phyloP scores from a whole-genome alignment of 176 grass and related monocot species.

The Otatea glauca region DNA sequence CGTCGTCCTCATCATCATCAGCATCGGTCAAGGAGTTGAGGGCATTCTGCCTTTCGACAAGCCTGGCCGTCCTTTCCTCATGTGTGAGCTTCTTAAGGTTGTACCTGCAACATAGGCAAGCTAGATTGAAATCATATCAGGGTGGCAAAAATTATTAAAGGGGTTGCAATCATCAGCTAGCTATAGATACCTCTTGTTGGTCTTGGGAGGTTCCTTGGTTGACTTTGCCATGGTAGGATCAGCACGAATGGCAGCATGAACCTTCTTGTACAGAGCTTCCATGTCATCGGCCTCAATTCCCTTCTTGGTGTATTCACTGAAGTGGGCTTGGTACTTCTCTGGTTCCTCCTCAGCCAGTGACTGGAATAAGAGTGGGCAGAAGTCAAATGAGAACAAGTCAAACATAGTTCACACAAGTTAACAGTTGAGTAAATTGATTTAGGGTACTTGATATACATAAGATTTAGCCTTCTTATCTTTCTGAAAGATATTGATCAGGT shows the following conservation, averaged over 20 bases:
- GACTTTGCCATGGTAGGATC: slow-evolving; percentile 52
- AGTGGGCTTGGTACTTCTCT: slow-evolving; percentile 73
- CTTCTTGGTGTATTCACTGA: slow-evolving; percentile 71
- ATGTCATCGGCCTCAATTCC: slow-evolving; percentile 66
- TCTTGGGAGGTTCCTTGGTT: slow-evolving; percentile 54
- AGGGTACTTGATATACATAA: not conserved
- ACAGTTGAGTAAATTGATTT: not conserved
- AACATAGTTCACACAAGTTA: not conserved
- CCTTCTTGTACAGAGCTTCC: slow-evolving; percentile 79
- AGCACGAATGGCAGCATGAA: slow-evolving; percentile 77
- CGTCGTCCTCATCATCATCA: slow-evolving; percentile 63
- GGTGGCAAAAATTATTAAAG: not conserved
- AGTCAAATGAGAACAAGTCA: not conserved
- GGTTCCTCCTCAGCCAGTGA: slow-evolving; percentile 74
- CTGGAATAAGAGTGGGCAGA: slow-evolving; percentile 25
- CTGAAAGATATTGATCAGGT: not conserved
- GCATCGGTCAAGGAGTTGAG: slow-evolving; percentile 53
- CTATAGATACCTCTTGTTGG: slow-evolving; percentile 66
- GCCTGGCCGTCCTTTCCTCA: slow-evolving; percentile 74
- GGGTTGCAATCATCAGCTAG: not conserved
- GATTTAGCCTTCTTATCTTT: not conserved
- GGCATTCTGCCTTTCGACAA: slow-evolving; percentile 61
- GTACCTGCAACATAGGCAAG: slow-evolving; percentile 40
- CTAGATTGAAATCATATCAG: not conserved
- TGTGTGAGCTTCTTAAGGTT: slow-evolving; percentile 75